Evolutionary conservation across 192 early-diverging fungal species (phyloP), one percentile per base, ranked within the genome.

Genomic region (Mortierella claussenii): DNA sequence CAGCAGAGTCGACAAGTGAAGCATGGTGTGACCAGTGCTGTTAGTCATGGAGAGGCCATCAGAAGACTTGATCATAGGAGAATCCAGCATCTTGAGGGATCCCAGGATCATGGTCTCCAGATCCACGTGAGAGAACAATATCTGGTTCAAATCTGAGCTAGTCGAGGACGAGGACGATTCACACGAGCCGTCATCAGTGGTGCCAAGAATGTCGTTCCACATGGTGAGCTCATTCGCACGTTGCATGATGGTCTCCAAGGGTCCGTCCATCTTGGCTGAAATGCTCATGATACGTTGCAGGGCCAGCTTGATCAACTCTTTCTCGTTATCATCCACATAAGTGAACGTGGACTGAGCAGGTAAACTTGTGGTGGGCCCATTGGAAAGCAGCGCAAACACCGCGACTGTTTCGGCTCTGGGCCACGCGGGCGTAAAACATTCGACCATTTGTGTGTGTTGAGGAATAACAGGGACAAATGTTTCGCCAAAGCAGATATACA

Each of bases 1-100:
- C 48, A 91, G 58, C 11, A 86, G 61, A 31, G 87, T 84, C 3
- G 87, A 78, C 24, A 91, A 81, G 80, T 93, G 92, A 42, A 93
- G 69, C 81, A 93, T 69, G 0, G 85, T 88, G 44, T 90, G 90
- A 2, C 80, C 64, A 24, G 73, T 78, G 44, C 30, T 51, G 51
- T 83, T 85, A 4, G 42, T 18, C 27, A 62, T 61, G 12, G 55
- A 60, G 12, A 76, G 53, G 23, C 57, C 40, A 24, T 66, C 65
- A 9, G 9, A 3, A 43, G 48, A 55, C 65, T 51, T 66, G 51
- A 24, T 28, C 3, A 46, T 21, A n/a, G 52, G 33, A 17, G 59
- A 44, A 46, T 76, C 73, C 55, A 67, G n/a, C 31, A 67, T 15
- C 58, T 76, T 61, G 46, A 76, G 47, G 1, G 73, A 76, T 21